Percentiles rank a stretch among this genome's conserved stretches.
phyloP scores from a whole-genome alignment of 306 rosid species.

The Cucumis cinereus region DNA sequence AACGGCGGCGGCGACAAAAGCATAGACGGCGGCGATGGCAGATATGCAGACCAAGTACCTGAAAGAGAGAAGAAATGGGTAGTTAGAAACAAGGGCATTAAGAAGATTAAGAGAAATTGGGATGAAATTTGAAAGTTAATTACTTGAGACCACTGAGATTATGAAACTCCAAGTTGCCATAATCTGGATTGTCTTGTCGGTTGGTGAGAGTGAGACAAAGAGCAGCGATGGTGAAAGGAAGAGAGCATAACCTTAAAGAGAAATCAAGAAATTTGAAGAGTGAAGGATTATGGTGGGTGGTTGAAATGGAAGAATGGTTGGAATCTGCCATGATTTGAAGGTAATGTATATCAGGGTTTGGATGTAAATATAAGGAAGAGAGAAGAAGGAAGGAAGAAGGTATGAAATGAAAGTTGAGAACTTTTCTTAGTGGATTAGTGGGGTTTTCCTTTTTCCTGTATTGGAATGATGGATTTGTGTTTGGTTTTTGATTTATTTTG shows the following conservation, averaged over 20 bases:
- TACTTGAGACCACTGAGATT: slow-evolving; percentile 59
- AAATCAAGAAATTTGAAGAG: slow-evolving; percentile 45
- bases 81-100: no score
- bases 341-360: neutral
- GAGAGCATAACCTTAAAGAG: slow-evolving; percentile 41
- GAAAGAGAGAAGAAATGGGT: no score
- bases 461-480: neutral
- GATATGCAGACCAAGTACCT: slow-evolving; percentile 57
- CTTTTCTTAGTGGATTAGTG: neutral
- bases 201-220: slow-evolving; percentile 64
- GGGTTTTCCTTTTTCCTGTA: neutral
- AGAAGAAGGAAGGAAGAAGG: neutral
- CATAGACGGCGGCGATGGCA: slow-evolving; percentile 46
- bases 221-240: slow-evolving; percentile 58
- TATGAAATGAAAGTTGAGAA: neutral
- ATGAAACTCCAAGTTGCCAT: slow-evolving; percentile 46
- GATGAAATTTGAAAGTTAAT: no score
- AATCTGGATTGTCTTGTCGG: slow-evolving; percentile 39
- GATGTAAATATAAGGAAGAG: no score
- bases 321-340: neutral
- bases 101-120: no score
- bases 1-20: slow-evolving; percentile 39
- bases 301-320: no score
- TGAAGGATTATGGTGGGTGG: no score
- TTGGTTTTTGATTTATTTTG: no score